Evolutionary conservation across 2,329 filamentous ascomycete genomes (phyloP).

Genomic region (Coniochaeta sp.): DNA sequence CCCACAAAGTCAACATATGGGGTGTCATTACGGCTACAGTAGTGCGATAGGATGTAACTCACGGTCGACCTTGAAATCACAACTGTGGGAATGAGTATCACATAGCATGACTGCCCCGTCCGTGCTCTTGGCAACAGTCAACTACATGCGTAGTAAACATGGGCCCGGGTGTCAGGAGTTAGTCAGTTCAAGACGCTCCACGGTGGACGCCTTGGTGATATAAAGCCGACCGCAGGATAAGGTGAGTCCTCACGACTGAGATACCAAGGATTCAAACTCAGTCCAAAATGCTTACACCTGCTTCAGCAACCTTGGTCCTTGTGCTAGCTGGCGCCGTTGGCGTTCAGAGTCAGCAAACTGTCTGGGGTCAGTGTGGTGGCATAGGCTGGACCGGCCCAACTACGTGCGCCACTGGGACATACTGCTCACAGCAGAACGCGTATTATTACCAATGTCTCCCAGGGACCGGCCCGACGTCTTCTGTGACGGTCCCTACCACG

Average conservation of each 20-base stretch:
- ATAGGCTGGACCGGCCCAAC: conserved; percentile 11
- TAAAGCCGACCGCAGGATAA: not conserved
- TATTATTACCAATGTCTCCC: conserved; percentile 15
- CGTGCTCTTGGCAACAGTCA: not conserved
- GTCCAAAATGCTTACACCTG: conserved; percentile 9
- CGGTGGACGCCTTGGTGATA: not conserved
- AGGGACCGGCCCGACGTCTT: conserved; percentile 6
- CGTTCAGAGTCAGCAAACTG: conserved; percentile 9
- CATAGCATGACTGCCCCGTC: not conserved
- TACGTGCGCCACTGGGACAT: conserved; percentile 9
- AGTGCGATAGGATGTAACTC: not conserved
- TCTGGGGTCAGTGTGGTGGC: conserved; percentile 16
- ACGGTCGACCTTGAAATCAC: not conserved
- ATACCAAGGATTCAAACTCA: not conserved
- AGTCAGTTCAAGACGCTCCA: not conserved
- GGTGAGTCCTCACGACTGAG: not conserved
- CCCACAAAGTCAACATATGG: not conserved
- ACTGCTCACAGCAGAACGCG: conserved; percentile 13
- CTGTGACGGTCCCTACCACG: not conserved
- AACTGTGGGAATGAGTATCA: not conserved
- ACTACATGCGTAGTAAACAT: not conserved
- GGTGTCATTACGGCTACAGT: not conserved
- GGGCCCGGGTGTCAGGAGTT: not conserved
- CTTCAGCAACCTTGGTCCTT: conserved; percentile 7
- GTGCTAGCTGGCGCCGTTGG: conserved; percentile 9